These are phyloP conservation scores for Claviceps digitariae DNA, from an alignment of 2,329 filamentous ascomycete genomes.

Conservation along the genomic window DNA sequence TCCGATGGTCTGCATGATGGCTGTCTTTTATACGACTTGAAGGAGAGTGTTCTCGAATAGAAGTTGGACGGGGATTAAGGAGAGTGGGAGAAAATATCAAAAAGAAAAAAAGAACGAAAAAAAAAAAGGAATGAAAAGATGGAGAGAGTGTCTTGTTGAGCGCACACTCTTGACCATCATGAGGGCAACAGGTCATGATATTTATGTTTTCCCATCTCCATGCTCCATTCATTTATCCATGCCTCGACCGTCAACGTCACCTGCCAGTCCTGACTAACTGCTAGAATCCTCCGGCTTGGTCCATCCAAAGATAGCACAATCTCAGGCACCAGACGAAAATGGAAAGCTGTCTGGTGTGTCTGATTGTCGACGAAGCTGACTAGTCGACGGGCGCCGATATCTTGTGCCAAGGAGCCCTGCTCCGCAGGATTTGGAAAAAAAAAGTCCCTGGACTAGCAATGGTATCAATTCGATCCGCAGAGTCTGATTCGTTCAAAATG, in stretches of 20 bases:
- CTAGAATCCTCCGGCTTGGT: no score
- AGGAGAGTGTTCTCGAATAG: no score
- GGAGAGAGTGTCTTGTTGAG: neutral
- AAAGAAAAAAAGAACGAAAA: neutral
- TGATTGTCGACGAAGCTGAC: neutral
- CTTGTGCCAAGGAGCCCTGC: neutral
- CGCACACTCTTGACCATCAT: no score
- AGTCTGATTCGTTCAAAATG: neutral
- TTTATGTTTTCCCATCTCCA: neutral
- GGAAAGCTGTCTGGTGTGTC: neutral
- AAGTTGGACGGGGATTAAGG: no score
- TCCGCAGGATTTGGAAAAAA: neutral
- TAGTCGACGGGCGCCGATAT: neutral
- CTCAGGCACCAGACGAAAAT: neutral
- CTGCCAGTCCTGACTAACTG: neutral
- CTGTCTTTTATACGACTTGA: neutral
- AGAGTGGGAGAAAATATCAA: neutral
- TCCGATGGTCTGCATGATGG: slow-evolving; percentile 10
- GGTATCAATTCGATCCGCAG: neutral
- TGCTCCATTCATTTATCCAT: neutral
- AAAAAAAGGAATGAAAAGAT: neutral
- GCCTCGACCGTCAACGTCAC: neutral
- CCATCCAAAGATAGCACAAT: neutral
- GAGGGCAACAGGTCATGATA: neutral
- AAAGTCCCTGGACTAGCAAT: neutral